Conservation (phyloP, 768 basidiomycete species). For the Auriscalpium microsporum region DNA sequence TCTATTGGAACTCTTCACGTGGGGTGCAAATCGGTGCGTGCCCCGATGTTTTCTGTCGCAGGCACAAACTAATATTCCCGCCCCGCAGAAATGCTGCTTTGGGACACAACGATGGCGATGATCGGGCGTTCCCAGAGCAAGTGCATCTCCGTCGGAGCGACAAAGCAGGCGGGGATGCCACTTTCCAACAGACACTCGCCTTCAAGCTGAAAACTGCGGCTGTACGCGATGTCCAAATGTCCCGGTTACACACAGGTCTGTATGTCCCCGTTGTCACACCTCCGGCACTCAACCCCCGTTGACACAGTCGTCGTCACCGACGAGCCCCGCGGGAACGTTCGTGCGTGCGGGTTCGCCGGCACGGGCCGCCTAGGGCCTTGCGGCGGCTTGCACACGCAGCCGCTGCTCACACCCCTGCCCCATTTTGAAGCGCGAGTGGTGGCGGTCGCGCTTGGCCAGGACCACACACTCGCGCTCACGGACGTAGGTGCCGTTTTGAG, state of each 20-base stretch:
- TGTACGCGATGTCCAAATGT: constrained; percentile 69
- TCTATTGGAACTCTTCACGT: constrained; percentile 62
- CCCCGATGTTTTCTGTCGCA: background rate
- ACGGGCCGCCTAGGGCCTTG: constrained; percentile 70
- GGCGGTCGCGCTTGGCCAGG: constrained; percentile 81
- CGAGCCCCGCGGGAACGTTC: constrained; percentile 64
- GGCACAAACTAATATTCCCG: background rate
- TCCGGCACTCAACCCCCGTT: background rate
- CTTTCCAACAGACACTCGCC: constrained; percentile 21
- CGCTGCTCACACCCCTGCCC: constrained; percentile 51
- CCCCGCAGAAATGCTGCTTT: constrained; percentile 68
- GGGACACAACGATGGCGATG: constrained; percentile 75
- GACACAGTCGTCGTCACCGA: constrained; percentile 53
- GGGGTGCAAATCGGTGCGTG: constrained; percentile 62
- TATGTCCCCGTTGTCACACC: background rate
- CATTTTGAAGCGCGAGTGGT: constrained; percentile 49
- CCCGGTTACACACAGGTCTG: constrained; percentile 79
- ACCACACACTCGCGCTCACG: constrained; percentile 87
- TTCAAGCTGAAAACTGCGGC: constrained; percentile 54
- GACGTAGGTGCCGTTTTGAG: constrained; percentile 74
- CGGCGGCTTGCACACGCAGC: constrained; percentile 65
- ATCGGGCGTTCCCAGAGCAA: constrained; percentile 72
- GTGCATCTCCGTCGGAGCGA: constrained; percentile 36
- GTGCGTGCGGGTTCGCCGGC: constrained; percentile 83
- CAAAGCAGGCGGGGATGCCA: constrained; percentile 7